Evolutionary conservation across 768 basidiomycete genomes (phyloP).

Genomic region (Russula emetica): DNA sequence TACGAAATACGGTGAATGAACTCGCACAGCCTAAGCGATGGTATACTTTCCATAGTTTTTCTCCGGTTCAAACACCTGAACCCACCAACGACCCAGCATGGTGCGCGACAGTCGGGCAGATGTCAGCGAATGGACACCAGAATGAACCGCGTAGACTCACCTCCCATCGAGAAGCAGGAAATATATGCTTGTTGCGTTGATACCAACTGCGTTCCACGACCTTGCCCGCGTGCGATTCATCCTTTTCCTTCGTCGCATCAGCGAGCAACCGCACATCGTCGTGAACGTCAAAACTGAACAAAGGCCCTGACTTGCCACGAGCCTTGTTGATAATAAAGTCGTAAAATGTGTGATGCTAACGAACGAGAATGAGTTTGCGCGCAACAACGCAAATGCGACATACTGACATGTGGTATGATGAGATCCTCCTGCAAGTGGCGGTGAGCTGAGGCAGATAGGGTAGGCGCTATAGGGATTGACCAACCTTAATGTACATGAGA

Average conservation of each 20-base stretch:
- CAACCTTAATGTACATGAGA: constrained; percentile 95
- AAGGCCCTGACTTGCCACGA: constrained; percentile 93
- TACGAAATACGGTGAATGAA: neutral
- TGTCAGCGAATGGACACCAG: constrained; percentile 2
- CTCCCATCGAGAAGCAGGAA: constrained; percentile 97
- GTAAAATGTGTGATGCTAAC: constrained; percentile 94
- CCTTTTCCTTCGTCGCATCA: constrained; percentile 95
- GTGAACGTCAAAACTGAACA: constrained; percentile 99
- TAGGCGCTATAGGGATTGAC: constrained; percentile 25
- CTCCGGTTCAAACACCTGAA: constrained; percentile 86
- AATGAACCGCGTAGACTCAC: constrained; percentile 40
- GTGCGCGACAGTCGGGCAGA: neutral
- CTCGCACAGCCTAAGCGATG: constrained; percentile 42
- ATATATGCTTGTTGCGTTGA: constrained; percentile 95
- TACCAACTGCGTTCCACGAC: constrained; percentile 97
- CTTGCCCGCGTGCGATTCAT: constrained; percentile 98
- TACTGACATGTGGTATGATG: constrained; percentile 88
- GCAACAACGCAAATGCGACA: neutral
- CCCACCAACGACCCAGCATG: neutral
- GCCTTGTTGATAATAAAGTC: constrained; percentile 99
- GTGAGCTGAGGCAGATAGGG: constrained; percentile 13
- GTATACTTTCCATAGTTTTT: constrained; percentile 93
- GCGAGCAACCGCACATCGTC: constrained; percentile 93
- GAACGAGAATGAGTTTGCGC: constrained; percentile 9
- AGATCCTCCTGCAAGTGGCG: constrained; percentile 75